Percentiles rank a stretch among this genome's conserved stretches.
Evolutionary conservation across 208 protist species (phyloP).

Genomic region (Novymonas esmeraldas): DNA sequence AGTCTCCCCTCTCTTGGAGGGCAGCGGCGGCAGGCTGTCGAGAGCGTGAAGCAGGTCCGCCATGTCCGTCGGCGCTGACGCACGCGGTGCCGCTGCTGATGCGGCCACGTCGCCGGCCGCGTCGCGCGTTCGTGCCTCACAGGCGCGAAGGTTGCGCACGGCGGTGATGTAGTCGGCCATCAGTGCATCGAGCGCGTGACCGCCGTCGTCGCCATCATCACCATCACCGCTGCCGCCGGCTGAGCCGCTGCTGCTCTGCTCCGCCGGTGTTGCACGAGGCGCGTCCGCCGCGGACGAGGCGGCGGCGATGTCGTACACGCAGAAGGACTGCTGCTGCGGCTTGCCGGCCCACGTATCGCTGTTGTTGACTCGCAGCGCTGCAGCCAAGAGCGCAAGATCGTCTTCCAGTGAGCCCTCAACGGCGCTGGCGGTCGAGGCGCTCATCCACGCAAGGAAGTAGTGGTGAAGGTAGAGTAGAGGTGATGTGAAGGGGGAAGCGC

Average conservation of each 20-base stretch:
- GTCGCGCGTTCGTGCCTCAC: not conserved
- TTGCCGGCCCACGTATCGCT: constrained; percentile 47
- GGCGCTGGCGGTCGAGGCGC: too few species aligned
- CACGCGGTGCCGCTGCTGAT: not conserved
- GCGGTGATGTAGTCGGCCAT: constrained; percentile 45
- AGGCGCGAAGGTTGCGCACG: constrained; percentile 23
- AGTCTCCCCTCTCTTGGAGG: not conserved
- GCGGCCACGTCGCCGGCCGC: not conserved
- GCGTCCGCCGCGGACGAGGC: not conserved
- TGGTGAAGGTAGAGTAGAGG: too few species aligned
- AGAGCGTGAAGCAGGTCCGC: constrained; percentile 18
- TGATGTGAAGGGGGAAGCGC: not conserved
- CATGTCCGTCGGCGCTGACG: constrained; percentile 4
- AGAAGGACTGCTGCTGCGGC: constrained; percentile 30
- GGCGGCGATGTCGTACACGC: constrained; percentile 13
- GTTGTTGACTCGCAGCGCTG: constrained; percentile 34
- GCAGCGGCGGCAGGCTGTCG: constrained; percentile 29
- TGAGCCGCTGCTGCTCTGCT: not conserved
- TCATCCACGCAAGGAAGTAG: too few species aligned
- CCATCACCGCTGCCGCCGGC: not conserved
- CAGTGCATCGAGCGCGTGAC: constrained; percentile 32
- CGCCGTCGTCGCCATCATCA: not conserved
- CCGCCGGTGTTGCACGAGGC: not conserved
- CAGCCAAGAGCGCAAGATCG: constrained; percentile 23
- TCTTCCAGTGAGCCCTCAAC: constrained; percentile 28